phyloP scores from a whole-genome alignment of 2,329 filamentous ascomycete genomes.

The Cercospora berteroae region DNA sequence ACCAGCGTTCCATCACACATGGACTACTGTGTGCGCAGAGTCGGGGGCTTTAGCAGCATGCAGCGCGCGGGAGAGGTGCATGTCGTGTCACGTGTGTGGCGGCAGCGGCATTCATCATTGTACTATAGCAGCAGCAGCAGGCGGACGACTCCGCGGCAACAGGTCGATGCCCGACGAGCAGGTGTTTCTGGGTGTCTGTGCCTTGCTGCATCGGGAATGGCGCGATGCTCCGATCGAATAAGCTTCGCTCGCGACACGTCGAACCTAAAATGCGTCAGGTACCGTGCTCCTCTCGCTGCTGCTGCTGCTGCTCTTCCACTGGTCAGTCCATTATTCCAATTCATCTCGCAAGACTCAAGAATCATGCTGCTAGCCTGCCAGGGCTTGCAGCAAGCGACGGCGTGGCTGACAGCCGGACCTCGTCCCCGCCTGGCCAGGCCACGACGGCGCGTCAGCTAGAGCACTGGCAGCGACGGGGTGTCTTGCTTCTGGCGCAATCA shows the following conservation, averaged over 20 bases:
- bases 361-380: not conserved
- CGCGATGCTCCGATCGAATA: not conserved
- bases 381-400: not conserved
- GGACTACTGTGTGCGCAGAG: not conserved
- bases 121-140: not conserved
- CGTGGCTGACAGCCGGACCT: not conserved
- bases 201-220: not conserved
- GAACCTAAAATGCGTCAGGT: not conserved
- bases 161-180: not conserved
- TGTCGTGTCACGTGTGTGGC: not conserved
- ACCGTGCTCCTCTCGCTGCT: not conserved
- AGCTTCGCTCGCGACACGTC: not conserved
- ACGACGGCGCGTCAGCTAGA: conserved; percentile 13
- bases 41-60: not conserved
- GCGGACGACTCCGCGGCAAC: not conserved
- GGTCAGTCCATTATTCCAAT: not conserved
- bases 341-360: not conserved
- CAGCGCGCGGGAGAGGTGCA: not conserved
- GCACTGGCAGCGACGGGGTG: not conserved
- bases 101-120: not conserved
- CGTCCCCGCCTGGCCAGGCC: not conserved
- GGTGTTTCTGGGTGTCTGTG: not conserved
- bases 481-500: too few species aligned
- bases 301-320: not conserved
- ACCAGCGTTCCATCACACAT: not conserved